Percentiles rank a stretch among this genome's conserved stretches.
Conservation (phyloP, 2,329 filamentous ascomycete species). For the Ascocoryne sarcoides region DNA sequence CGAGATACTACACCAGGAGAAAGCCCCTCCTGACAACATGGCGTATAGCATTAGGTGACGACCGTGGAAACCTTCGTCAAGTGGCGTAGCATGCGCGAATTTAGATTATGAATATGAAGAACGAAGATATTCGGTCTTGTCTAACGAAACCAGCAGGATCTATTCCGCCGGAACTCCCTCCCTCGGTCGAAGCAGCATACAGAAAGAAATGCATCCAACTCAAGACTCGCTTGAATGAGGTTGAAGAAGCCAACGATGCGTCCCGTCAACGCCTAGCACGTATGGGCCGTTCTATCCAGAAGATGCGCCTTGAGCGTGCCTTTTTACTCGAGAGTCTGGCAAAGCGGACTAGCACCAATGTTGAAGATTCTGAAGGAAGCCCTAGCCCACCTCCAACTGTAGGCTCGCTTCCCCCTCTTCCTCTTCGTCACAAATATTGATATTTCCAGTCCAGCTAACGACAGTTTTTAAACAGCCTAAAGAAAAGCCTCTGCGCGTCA, state of each 20-base stretch:
- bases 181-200: slow-evolving; percentile 92
- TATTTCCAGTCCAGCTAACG: slow-evolving; percentile 18
- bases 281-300: slow-evolving; percentile 78
- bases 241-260: slow-evolving; percentile 84
- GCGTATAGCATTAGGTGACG: too few relatives aligned
- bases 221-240: slow-evolving; percentile 82
- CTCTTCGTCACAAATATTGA: slow-evolving; percentile 14
- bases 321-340: slow-evolving; percentile 65
- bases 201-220: slow-evolving; percentile 94
- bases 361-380: slow-evolving; percentile 71
- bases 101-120: too few relatives aligned
- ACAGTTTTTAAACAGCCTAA: slow-evolving; percentile 47
- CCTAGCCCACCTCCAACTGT: slow-evolving; percentile 73
- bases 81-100: too few relatives aligned
- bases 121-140: neutral
- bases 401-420: slow-evolving; percentile 32
- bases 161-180: slow-evolving; percentile 58
- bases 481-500: slow-evolving; percentile 68
- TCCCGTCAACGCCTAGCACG: slow-evolving; percentile 70
- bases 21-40: too few relatives aligned
- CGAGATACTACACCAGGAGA: too few relatives aligned
- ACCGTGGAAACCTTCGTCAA: too few relatives aligned
- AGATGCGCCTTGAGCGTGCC: slow-evolving; percentile 79
- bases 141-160: slow-evolving; percentile 28
- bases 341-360: slow-evolving; percentile 64